Evolutionary conservation across 75 land plant species (phyloP).

Genomic region (Cryptomeria japonica): DNA sequence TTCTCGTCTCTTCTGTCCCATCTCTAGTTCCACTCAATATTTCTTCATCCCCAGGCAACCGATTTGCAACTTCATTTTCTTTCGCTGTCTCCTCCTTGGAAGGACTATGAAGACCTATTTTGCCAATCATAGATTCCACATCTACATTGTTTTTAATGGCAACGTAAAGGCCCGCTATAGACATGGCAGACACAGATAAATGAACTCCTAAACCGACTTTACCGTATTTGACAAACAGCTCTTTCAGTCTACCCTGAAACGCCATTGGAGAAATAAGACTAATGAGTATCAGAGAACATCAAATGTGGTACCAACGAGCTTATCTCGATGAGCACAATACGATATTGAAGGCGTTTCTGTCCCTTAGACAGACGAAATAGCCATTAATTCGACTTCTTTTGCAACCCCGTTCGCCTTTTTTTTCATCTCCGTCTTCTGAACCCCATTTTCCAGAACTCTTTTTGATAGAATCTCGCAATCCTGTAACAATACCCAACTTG

Average conservation of each 20-base stretch:
- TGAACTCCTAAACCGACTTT: slow-evolving; percentile 92
- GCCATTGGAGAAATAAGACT: slow-evolving; percentile 9
- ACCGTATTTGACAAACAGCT: slow-evolving; percentile 82
- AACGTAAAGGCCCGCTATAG: slow-evolving; percentile 73
- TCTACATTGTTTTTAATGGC: slow-evolving; percentile 97
- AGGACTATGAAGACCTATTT: slow-evolving; percentile 40
- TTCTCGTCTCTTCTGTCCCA: neutral
- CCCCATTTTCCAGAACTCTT: neutral
- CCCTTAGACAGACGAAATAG: neutral
- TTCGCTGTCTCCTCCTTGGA: neutral
- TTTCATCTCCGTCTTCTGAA: neutral
- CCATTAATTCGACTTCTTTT: neutral
- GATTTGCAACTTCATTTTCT: neutral
- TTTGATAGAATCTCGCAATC: slow-evolving; percentile 4
- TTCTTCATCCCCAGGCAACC: slow-evolving; percentile 16
- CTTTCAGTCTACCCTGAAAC: slow-evolving; percentile 42
- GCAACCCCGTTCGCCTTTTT: neutral
- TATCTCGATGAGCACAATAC: neutral
- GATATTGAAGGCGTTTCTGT: neutral
- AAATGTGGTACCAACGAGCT: neutral
- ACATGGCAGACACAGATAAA: slow-evolving; percentile 72
- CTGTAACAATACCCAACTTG: slow-evolving; percentile 13
- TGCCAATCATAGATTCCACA: slow-evolving; percentile 64
- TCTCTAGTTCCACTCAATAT: neutral
- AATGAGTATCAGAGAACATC: neutral